Conservation (phyloP, 1,284 basidiomycete genomes). For the Cutaneotrichosporon dermatis region DNA sequence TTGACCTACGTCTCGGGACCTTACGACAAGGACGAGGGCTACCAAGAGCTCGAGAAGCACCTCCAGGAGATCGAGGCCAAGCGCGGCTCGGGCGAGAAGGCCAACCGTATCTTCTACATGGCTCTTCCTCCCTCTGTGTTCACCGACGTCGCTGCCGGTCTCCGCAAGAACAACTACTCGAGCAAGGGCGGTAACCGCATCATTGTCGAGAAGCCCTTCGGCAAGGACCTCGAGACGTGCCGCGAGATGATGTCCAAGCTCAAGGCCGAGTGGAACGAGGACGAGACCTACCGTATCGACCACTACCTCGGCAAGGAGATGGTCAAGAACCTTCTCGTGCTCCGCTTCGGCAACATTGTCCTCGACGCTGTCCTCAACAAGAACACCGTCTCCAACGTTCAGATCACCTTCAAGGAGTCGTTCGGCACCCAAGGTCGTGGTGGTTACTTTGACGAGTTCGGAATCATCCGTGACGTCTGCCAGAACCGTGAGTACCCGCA, state of each 20-base stretch:
- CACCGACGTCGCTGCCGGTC: slow-evolving; percentile 74
- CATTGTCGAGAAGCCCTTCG: slow-evolving; percentile 95
- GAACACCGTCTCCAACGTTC: slow-evolving; percentile 88
- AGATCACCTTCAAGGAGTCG: slow-evolving; percentile 97
- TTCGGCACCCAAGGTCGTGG: slow-evolving; percentile 96
- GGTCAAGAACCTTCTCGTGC: slow-evolving; percentile 93
- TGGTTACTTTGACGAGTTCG: slow-evolving; percentile 98
- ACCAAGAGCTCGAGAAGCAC: slow-evolving; percentile 68
- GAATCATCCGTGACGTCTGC: slow-evolving; percentile 90
- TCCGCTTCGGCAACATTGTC: slow-evolving; percentile 89
- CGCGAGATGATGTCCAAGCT: slow-evolving; percentile 70
- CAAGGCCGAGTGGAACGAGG: slow-evolving; percentile 84
- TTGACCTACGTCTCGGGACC: slow-evolving; percentile 77
- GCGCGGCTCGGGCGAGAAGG: slow-evolving; percentile 48
- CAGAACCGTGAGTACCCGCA: slow-evolving; percentile 79
- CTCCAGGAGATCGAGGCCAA: slow-evolving; percentile 72
- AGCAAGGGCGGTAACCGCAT: slow-evolving; percentile 74
- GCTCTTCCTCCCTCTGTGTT: slow-evolving; percentile 93
- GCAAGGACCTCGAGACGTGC: slow-evolving; percentile 85
- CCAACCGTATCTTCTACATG: slow-evolving; percentile 83
- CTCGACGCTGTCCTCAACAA: slow-evolving; percentile 85
- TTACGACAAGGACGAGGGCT: slow-evolving; percentile 78
- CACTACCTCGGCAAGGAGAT: slow-evolving; percentile 98
- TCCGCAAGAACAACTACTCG: slow-evolving; percentile 75
- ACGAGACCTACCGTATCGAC: slow-evolving; percentile 96